Conservation (phyloP, 1,139 yeast genomes). For the Protomyces inouyei region DNA sequence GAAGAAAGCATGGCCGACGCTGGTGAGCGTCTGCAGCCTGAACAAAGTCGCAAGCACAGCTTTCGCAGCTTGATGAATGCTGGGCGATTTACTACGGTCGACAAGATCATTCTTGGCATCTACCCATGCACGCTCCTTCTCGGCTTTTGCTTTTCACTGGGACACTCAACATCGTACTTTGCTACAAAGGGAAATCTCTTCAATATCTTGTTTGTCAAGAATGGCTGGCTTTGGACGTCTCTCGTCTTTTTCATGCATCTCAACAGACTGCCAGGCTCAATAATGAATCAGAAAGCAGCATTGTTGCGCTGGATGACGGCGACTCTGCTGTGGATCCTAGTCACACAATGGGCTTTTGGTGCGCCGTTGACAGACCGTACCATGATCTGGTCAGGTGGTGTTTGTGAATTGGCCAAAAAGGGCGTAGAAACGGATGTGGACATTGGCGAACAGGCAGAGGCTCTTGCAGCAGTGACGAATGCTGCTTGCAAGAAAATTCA, state of each 20-base stretch:
- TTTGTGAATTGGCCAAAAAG: slow-evolving; percentile 45
- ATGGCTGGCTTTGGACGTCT: slow-evolving; percentile 93
- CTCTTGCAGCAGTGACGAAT: slow-evolving; percentile 38
- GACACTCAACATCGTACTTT: slow-evolving; percentile 41
- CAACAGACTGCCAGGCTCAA: slow-evolving; percentile 29
- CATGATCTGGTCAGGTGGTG: slow-evolving; percentile 77
- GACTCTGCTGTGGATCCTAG: slow-evolving; percentile 77
- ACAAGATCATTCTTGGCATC: slow-evolving; percentile 11
- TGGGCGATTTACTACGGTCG: slow-evolving; percentile 13
- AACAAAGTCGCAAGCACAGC: background rate
- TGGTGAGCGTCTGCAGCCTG: background rate
- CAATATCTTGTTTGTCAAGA: slow-evolving; percentile 71
- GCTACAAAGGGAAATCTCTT: slow-evolving; percentile 60
- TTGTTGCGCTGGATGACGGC: slow-evolving; percentile 46
- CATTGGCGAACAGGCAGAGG: slow-evolving; percentile 5
- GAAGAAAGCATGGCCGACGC: background rate
- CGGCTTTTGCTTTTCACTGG: slow-evolving; percentile 20
- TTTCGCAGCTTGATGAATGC: background rate
- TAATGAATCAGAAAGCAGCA: slow-evolving; percentile 28
- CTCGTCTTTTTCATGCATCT: slow-evolving; percentile 40
- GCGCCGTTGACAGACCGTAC: slow-evolving; percentile 83
- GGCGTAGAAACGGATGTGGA: slow-evolving; percentile 6
- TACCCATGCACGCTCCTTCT: slow-evolving; percentile 18
- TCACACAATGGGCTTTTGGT: slow-evolving; percentile 86
- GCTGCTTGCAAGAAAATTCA: slow-evolving; percentile 55